Conservation (phyloP, 2,329 filamentous ascomycete species). For the Hymenotorrendiella dingleyae region DNA sequence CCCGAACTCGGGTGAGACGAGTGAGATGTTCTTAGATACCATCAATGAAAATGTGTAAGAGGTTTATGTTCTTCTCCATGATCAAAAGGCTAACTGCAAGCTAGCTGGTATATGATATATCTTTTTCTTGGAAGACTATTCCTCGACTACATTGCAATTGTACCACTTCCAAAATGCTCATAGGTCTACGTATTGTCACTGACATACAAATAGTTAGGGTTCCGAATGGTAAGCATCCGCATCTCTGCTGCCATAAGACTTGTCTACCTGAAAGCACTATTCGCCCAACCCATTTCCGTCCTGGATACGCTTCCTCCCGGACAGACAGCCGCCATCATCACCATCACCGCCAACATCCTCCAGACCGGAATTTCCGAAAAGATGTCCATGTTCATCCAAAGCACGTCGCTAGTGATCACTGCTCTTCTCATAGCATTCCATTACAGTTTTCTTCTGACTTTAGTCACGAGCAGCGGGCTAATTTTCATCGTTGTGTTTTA, state of each 20-base stretch:
- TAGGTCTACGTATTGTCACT: background rate
- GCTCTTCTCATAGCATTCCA: constrained; percentile 48
- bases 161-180: constrained; percentile 29
- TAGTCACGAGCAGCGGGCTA: constrained; percentile 50
- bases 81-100: background rate
- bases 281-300: constrained; percentile 60
- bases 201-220: constrained; percentile 30
- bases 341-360: constrained; percentile 57
- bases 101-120: constrained; percentile 51
- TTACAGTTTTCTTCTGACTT: constrained; percentile 51
- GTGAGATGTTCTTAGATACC: constrained; percentile 42
- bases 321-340: constrained; percentile 56
- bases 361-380: constrained; percentile 60
- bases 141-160: constrained; percentile 49
- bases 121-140: constrained; percentile 50
- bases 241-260: constrained; percentile 55
- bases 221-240: constrained; percentile 55
- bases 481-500: constrained; percentile 48
- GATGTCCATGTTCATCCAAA: constrained; percentile 52
- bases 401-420: constrained; percentile 44
- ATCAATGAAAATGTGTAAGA: constrained; percentile 37
- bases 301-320: constrained; percentile 61
- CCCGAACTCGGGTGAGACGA: constrained; percentile 34
- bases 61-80: background rate
- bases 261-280: constrained; percentile 57